Conservation (phyloP, 1,139 yeast species). For the Lodderomyces margitis region DNA sequence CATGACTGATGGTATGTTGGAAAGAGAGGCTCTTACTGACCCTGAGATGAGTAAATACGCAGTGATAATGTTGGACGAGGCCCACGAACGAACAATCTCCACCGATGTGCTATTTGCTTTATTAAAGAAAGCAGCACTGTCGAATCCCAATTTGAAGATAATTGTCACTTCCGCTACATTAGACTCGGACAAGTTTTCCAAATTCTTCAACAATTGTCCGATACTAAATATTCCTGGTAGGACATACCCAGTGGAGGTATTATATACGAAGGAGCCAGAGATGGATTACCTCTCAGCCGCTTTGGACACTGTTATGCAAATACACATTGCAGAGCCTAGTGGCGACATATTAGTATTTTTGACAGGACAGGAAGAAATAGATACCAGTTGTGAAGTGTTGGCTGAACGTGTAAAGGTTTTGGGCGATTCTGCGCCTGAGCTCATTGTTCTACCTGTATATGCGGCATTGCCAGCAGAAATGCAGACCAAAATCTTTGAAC, state of each 20-base stretch:
- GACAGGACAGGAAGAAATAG: constrained; percentile 93
- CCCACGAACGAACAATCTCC: constrained; percentile 92
- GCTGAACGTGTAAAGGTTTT: constrained; percentile 64
- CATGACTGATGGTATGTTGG: constrained; percentile 92
- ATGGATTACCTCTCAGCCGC: constrained; percentile 82
- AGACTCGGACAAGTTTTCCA: constrained; percentile 79
- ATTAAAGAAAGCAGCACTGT: constrained; percentile 64
- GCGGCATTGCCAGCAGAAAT: constrained; percentile 73
- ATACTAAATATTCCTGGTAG: constrained; percentile 83
- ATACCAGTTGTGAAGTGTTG: constrained; percentile 78
- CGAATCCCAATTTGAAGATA: constrained; percentile 73
- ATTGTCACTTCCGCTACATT: constrained; percentile 92
- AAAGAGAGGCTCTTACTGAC: constrained; percentile 77
- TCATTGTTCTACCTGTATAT: constrained; percentile 84
- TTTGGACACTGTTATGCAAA: constrained; percentile 76
- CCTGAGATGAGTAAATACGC: constrained; percentile 72
- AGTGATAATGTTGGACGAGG: constrained; percentile 89
- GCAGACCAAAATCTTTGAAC: constrained; percentile 71
- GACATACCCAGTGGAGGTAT: constrained; percentile 81
- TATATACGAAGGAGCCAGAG: constrained; percentile 79
- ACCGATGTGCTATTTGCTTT: constrained; percentile 91
- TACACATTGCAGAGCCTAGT: constrained; percentile 67
- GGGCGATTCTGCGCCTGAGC: constrained; percentile 62
- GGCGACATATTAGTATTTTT: constrained; percentile 74
- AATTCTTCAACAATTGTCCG: constrained; percentile 77